Conservation (phyloP, 2,329 filamentous ascomycete genomes). For the Sordariomycetes sp. region DNA sequence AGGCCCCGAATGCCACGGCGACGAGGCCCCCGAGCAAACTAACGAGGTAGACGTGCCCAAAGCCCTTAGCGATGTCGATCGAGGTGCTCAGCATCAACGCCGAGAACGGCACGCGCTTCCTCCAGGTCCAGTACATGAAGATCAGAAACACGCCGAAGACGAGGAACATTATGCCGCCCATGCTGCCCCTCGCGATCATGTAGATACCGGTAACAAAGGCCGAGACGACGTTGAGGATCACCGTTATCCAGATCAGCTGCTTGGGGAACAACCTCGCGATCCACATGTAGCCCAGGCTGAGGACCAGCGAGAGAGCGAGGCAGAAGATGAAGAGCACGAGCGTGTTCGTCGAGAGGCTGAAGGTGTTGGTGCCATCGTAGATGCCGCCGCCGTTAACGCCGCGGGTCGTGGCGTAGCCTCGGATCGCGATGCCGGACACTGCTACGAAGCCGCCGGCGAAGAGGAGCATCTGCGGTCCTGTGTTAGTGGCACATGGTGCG, state of each 20-base stretch:
- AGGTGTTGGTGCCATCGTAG: constrained; percentile 56
- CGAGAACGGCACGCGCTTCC: constrained; percentile 80
- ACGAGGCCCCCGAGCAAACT: constrained; percentile 73
- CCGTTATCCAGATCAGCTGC: constrained; percentile 86
- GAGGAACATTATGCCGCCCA: constrained; percentile 79
- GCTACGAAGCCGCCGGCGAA: constrained; percentile 65
- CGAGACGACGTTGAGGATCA: constrained; percentile 76
- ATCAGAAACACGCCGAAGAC: constrained; percentile 72
- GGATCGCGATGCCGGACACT: constrained; percentile 64
- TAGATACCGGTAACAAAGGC: constrained; percentile 80
- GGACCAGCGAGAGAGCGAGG: constrained; percentile 59
- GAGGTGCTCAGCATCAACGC: constrained; percentile 80
- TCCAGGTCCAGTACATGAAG: constrained; percentile 82
- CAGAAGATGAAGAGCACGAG: constrained; percentile 77
- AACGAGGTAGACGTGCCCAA: constrained; percentile 79
- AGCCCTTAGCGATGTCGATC: constrained; percentile 74
- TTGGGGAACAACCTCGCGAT: constrained; percentile 71
- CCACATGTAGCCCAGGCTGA: constrained; percentile 71
- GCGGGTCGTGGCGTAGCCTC: constrained; percentile 59
- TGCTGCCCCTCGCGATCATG: constrained; percentile 69
- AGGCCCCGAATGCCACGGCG: constrained; percentile 67
- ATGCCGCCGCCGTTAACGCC: constrained; percentile 60
- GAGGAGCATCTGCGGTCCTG: constrained; percentile 45
- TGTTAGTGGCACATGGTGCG: not conserved
- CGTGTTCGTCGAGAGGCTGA: constrained; percentile 68